Evolutionary conservation across 225 moss, liverwort and hornwort species (phyloP), one percentile per base, ranked within the genome.

Genomic region (Neckera pumila): DNA sequence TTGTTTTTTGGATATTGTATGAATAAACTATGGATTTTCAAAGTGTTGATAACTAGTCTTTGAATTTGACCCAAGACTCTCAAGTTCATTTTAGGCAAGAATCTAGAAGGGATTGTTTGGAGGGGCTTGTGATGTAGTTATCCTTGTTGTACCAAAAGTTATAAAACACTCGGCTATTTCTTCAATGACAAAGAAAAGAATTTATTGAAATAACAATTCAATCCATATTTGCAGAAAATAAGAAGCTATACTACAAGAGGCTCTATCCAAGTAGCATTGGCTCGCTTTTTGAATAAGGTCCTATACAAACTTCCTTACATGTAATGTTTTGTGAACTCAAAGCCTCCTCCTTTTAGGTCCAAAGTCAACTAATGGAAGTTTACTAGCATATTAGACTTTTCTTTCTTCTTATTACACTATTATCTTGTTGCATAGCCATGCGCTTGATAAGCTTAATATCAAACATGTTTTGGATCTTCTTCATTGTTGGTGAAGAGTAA

Each of bases 321-420:
- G 3, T 45, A 34, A 17, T 10, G 2, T 82, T 63, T 82, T 34
- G 30, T 64, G 11, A 49, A 64, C 0, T 1, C 9, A 5, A 36
- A 8, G 8, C 17, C 1, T 65, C 21, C 0, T 47, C 8, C 1
- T 36, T 36, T 49, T 33, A 10, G 9, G 5, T 49, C 1, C 0
- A 63, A 7, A 43, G 45, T 4, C 22, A 43, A 60, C 33, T 63
- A 63, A 63, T 47, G 15, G 7, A 45, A 63, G 14, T 63, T 45
- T 31, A 21, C 1, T 0, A 27, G 0, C 7, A 7, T 1, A 15
- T 10, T 8, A 0, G 7, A 27, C 11, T 58, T 38, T 79, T n/a
- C 10, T n/a, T 56, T 58, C 4, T 1, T 38, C 11, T 57, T 26
- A 2, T 1, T 26, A n/a, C 17, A 17, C 36, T n/a, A 38, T 1